These are phyloP conservation scores for Annulohypoxylon bovei DNA, from an alignment of 495 filamentous ascomycete species.

Conservation along the genomic window DNA sequence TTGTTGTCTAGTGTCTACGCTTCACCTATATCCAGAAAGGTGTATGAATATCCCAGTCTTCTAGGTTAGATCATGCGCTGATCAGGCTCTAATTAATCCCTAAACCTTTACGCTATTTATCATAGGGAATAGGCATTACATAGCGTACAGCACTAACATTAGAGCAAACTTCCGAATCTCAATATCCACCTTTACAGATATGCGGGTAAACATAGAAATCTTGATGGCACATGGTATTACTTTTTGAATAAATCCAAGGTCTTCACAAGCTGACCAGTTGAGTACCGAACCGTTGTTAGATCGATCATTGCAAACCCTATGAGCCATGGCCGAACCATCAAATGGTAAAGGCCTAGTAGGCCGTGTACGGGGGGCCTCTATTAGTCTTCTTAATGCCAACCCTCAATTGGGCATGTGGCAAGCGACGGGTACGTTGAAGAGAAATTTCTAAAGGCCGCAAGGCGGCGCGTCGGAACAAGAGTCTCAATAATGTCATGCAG, in stretches of 20 bases:
- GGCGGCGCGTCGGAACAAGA: neutral
- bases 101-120: neutral
- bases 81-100: neutral
- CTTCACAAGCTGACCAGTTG: neutral
- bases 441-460: neutral
- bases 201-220: neutral
- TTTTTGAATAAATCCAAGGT: neutral
- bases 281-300: neutral
- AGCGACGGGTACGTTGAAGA: conserved; percentile 40
- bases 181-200: neutral
- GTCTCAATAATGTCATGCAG: neutral
- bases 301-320: neutral
- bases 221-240: neutral
- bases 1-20: neutral
- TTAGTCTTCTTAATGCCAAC: conserved; percentile 46
- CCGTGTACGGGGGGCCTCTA: conserved; percentile 42
- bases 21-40: neutral
- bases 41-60: neutral
- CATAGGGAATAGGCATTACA: neutral
- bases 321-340: conserved; percentile 19
- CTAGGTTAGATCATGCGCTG: neutral
- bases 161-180: neutral
- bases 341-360: conserved; percentile 20
- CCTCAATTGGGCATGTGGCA: conserved; percentile 50
- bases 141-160: neutral